These are phyloP conservation scores for Phialemonium atrogriseum DNA, from an alignment of 2,329 filamentous ascomycete genomes.

Conservation along the genomic window DNA sequence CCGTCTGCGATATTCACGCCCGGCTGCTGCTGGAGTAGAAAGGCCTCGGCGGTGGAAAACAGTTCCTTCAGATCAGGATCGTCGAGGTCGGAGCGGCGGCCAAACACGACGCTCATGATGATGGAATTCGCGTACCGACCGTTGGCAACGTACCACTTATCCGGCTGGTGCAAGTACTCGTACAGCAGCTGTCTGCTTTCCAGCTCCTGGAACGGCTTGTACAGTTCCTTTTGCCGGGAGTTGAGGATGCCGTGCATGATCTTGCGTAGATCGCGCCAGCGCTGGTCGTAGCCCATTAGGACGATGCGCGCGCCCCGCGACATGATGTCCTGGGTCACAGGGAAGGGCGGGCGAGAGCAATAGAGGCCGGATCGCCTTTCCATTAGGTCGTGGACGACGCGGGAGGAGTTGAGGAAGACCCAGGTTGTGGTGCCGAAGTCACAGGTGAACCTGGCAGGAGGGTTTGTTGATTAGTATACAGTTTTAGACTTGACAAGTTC, in stretches of 20 bases:
- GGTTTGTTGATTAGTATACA: background rate
- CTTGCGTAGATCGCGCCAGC: conserved; percentile 19
- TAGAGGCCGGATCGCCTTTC: conserved; percentile 23
- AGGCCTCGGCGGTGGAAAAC: conserved; percentile 13
- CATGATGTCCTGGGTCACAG: conserved; percentile 17
- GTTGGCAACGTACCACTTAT: conserved; percentile 17
- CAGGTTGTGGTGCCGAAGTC: conserved; percentile 26
- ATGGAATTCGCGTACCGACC: conserved; percentile 20
- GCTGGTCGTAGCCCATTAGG: conserved; percentile 18
- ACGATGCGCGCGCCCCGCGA: conserved; percentile 19
- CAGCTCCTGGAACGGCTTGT: conserved; percentile 21
- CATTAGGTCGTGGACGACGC: conserved; percentile 28
- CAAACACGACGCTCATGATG: conserved; percentile 24
- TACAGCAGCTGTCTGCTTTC: conserved; percentile 18
- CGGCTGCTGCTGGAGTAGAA: conserved; percentile 18
- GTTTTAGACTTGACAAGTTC: no score
- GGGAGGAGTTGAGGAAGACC: conserved; percentile 31
- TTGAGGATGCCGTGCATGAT: conserved; percentile 23
- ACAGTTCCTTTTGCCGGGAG: conserved; percentile 13
- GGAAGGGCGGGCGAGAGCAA: conserved; percentile 11
- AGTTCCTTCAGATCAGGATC: conserved; percentile 11
- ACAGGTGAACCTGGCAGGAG: background rate
- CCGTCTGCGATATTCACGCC: conserved; percentile 22
- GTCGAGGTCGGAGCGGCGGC: conserved; percentile 13
- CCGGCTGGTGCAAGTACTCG: conserved; percentile 17